Evolutionary conservation across 495 filamentous ascomycete species (phyloP).

Genomic region (Hypoxylon crocopeplum): DNA sequence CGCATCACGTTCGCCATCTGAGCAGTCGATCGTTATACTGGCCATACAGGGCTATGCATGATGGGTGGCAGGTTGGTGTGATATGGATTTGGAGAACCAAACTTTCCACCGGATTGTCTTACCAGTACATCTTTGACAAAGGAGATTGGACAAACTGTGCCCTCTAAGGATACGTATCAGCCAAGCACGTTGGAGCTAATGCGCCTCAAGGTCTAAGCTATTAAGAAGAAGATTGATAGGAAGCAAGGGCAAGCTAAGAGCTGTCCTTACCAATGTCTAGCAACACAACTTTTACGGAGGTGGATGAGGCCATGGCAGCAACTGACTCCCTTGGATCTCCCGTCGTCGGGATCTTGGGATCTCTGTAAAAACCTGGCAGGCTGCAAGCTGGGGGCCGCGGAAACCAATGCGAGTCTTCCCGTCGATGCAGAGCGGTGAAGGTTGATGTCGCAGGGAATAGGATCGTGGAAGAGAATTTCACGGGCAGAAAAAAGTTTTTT

Average conservation of each 20-base stretch:
- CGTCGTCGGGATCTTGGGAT: slow-evolving; percentile 27
- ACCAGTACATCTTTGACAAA: slow-evolving; percentile 76
- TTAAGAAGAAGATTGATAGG: slow-evolving; percentile 6
- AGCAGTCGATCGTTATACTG: slow-evolving; percentile 19
- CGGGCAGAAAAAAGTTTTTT: slow-evolving; percentile 31
- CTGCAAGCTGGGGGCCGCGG: slow-evolving; percentile 24
- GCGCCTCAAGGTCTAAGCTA: slow-evolving; percentile 33
- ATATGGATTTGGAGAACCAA: slow-evolving; percentile 26
- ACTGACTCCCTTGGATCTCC: slow-evolving; percentile 22
- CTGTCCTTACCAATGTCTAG: slow-evolving; percentile 58
- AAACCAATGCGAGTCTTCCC: slow-evolving; percentile 29
- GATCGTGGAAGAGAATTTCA: slow-evolving; percentile 28
- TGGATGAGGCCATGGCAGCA: slow-evolving; percentile 37
- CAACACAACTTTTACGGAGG: slow-evolving; percentile 49
- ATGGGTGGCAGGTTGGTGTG: slow-evolving; percentile 7
- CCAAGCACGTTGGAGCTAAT: slow-evolving; percentile 45
- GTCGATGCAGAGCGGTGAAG: slow-evolving; percentile 35
- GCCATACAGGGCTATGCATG: slow-evolving; percentile 14
- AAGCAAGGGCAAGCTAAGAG: slow-evolving; percentile 32
- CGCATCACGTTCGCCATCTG: slow-evolving; percentile 9
- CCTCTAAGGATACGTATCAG: slow-evolving; percentile 62
- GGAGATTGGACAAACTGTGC: slow-evolving; percentile 72
- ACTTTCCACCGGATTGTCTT: slow-evolving; percentile 44
- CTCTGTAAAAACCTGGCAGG: slow-evolving; percentile 20
- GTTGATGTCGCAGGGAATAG: slow-evolving; percentile 7